A percentile compares a stretch with the other conserved stretches of the same genome.
phyloP scores from a whole-genome alignment of 805 yeast genomes.

The Barnettozyma siamensis region DNA sequence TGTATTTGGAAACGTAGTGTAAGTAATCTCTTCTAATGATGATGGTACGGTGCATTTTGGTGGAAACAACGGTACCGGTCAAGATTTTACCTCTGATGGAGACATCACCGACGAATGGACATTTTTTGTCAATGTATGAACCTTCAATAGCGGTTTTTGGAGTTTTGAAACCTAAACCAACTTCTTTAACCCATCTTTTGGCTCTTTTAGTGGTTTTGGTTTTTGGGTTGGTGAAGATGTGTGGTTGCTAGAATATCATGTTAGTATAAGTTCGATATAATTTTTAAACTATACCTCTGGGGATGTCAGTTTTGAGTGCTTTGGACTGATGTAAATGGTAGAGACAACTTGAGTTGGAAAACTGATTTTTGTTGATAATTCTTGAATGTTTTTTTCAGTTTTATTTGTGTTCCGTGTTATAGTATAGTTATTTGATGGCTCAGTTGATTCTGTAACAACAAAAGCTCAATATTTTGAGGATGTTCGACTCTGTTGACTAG shows the following conservation, averaged over 20 bases:
- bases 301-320: too few relatives aligned
- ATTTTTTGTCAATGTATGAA: conserved; percentile 98
- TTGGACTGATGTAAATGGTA: too few relatives aligned
- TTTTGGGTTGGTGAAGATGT: conserved; percentile 99
- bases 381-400: too few relatives aligned
- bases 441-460: too few relatives aligned
- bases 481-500: too few relatives aligned
- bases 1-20: conserved; percentile 99
- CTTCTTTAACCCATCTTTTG: conserved; percentile 99
- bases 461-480: too few relatives aligned
- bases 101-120: conserved; percentile 96
- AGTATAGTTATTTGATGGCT: too few relatives aligned
- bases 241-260: conserved; percentile 82
- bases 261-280: conserved; percentile 28
- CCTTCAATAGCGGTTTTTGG: conserved; percentile 98
- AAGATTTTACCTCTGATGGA: conserved; percentile 99
- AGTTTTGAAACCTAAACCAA: conserved; percentile 99
- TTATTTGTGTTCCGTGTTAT: too few relatives aligned
- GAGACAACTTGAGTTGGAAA: too few relatives aligned
- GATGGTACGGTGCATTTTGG: conserved; percentile 99
- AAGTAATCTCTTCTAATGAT: conserved; percentile 99
- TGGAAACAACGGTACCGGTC: conserved; percentile 99
- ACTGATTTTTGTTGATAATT: too few relatives aligned
- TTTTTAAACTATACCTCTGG: too few relatives aligned
- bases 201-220: conserved; percentile 96